phyloP scores from a whole-genome alignment of 192 early-diverging fungal genomes.

The Umbelopsis sp. region DNA sequence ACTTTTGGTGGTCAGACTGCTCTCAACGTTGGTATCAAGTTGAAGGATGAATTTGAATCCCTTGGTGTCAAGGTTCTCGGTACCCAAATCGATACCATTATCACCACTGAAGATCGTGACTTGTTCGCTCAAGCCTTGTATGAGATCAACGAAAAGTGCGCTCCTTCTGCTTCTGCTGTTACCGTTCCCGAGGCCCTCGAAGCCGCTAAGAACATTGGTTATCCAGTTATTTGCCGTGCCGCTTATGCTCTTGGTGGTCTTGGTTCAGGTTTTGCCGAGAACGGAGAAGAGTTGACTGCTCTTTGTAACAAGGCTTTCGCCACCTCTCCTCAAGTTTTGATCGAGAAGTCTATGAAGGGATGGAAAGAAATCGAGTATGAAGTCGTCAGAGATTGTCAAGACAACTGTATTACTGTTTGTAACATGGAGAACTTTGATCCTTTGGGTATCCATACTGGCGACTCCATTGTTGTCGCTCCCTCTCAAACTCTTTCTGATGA shows the following conservation, averaged over 20 bases:
- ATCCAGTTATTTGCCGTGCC: constrained; percentile 95
- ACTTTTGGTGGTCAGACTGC: constrained; percentile 99
- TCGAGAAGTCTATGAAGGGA: constrained; percentile 98
- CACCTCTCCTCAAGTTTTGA: constrained; percentile 89
- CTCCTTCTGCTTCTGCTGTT: constrained; percentile 81
- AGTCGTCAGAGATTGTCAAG: constrained; percentile 90
- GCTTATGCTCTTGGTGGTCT: constrained; percentile 97
- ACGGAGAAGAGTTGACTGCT: constrained; percentile 78
- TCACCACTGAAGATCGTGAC: constrained; percentile 97
- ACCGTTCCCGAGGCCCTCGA: constrained; percentile 83
- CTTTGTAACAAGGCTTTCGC: constrained; percentile 90
- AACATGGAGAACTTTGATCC: constrained; percentile 99
- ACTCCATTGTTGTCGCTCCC: constrained; percentile 98
- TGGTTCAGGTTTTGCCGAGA: constrained; percentile 95
- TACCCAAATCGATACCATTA: constrained; percentile 93
- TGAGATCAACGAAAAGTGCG: constrained; percentile 91
- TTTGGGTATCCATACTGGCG: constrained; percentile 98
- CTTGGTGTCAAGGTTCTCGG: constrained; percentile 94
- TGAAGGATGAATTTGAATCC: constrained; percentile 89
- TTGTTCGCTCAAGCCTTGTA: constrained; percentile 85
- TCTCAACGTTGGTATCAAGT: constrained; percentile 93
- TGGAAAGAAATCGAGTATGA: constrained; percentile 99
- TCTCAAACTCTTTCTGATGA: constrained; percentile 96
- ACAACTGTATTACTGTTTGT: constrained; percentile 99
- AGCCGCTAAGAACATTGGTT: constrained; percentile 89